Evolutionary conservation across 257 asterid genomes (phyloP), one percentile per base, ranked within the genome.

Genomic region (Coffea canephora): DNA sequence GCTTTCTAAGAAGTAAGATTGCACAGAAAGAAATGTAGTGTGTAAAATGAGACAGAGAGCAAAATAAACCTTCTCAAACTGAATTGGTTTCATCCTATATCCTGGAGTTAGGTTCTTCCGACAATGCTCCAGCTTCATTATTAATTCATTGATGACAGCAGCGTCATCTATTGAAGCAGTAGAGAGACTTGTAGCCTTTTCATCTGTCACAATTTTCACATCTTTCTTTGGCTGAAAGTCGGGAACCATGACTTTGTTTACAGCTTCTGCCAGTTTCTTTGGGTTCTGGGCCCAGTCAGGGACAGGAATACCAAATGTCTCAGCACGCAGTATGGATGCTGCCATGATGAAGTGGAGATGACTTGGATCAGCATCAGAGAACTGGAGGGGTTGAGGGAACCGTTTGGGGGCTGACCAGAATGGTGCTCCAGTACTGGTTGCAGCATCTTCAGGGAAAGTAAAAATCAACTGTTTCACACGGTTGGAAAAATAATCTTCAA

Each of bases 391-490:
- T 6, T 78, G 91, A 75, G 98, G 98, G 77, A 92, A 94, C 68
- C 98, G 86, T 86, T 94, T 94, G 12, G 98, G 98, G 59, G 98
- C 96, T 31, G 98, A 94, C 98, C 98, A 94, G 81, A 94, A 94
- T 73, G 92, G 98, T 79, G 93, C 90, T 73, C 97, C 98, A 34
- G 90, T 91, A 82, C 97, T 92, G 59, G 97, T 94, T 69, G 92
- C 83, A 81, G 98, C 91, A 83, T 94, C 97, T 84, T 94, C 98
- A 2, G 98, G 98, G 77, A 94, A 94, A 72, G 97, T 94, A 84
- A 79, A 94, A 50, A 87, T 91, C 82, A 94, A 86, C 83, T 94
- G 98, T 88, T 92, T 92, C 83, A 94, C 94, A 74, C 96, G 85
- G 84, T 90, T 90, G 1, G 91, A 80, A 83, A 90, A 94, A 84